Evolutionary conservation across 2,329 filamentous ascomycete genomes (phyloP).

Genomic region (Metarhizium robertsii): DNA sequence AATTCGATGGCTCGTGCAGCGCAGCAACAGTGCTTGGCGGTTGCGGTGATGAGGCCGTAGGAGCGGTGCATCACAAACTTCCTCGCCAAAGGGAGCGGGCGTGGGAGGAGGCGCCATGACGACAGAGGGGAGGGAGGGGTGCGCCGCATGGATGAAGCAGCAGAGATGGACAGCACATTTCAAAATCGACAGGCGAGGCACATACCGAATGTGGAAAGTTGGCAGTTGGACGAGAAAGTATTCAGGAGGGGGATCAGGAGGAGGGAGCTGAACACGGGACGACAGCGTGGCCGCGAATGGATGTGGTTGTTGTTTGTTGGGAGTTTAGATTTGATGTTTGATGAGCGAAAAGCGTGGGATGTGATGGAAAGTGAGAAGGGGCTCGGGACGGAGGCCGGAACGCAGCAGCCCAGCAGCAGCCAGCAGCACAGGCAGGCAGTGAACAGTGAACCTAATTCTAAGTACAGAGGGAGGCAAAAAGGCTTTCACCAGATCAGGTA

Average conservation of each 20-base stretch:
- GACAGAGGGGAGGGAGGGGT: constrained; percentile 27
- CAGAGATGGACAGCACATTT: constrained; percentile 8
- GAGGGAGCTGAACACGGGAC: constrained; percentile 9
- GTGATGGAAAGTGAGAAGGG: constrained; percentile 22
- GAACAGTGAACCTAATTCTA: too few relatives aligned
- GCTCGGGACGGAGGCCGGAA: constrained; percentile 16
- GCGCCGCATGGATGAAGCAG: constrained; percentile 7
- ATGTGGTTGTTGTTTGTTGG: constrained; percentile 14
- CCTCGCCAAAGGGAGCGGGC: background rate
- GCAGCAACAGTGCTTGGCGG: background rate
- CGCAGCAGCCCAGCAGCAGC: background rate
- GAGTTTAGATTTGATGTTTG: constrained; percentile 19
- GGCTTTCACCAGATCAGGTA: too few relatives aligned
- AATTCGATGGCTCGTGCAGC: background rate
- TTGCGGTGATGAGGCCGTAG: background rate
- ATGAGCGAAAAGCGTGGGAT: constrained; percentile 21
- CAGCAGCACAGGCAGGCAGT: background rate
- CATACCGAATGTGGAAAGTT: constrained; percentile 6
- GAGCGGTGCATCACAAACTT: background rate
- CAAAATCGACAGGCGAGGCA: constrained; percentile 6
- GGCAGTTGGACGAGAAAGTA: background rate
- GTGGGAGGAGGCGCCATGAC: constrained; percentile 22
- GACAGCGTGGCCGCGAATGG: constrained; percentile 9
- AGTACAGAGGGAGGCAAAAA: too few relatives aligned
- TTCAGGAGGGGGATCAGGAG: background rate